Percentiles rank a stretch among this genome's conserved stretches.
phyloP scores from a whole-genome alignment of 768 basidiomycete genomes.

The Tricholoma flavovirens region DNA sequence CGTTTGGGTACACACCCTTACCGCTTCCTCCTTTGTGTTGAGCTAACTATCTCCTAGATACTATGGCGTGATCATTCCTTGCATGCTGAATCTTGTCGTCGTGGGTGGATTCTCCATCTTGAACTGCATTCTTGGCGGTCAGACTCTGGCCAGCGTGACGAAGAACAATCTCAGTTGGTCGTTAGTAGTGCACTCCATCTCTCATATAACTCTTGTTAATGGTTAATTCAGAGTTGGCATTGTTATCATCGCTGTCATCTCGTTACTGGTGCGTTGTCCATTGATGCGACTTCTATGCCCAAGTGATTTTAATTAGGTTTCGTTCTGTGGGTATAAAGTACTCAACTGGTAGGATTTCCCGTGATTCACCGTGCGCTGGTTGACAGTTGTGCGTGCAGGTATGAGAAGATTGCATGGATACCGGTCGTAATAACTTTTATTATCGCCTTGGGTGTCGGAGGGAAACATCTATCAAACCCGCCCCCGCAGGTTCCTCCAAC shows the following conservation, averaged over 20 bases:
- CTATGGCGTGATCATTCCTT: conserved; percentile 58
- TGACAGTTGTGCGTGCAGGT: conserved; percentile 28
- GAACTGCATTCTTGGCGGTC: conserved; percentile 68
- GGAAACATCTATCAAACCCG: conserved; percentile 53
- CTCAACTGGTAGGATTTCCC: conserved; percentile 34
- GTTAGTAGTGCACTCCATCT: conserved; percentile 20
- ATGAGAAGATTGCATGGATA: conserved; percentile 72
- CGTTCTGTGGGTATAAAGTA: conserved; percentile 51
- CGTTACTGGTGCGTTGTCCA: conserved; percentile 50
- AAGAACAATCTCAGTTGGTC: conserved; percentile 38
- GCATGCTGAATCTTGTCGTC: conserved; percentile 55
- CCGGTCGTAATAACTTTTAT: conserved; percentile 72
- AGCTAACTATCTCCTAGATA: conserved; percentile 32
- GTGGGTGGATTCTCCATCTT: conserved; percentile 69
- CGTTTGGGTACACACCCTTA: conserved; percentile 27
- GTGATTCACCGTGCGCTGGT: not conserved
- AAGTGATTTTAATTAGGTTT: conserved; percentile 29
- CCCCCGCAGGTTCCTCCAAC: conserved; percentile 49
- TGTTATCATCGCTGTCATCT: conserved; percentile 65
- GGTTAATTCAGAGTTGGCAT: conserved; percentile 60
- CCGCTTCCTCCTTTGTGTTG: not conserved
- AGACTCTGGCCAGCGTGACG: conserved; percentile 38
- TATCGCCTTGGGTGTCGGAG: conserved; percentile 68
- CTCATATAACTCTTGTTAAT: not conserved
- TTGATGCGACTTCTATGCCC: conserved; percentile 20